Conservation (phyloP, 2,329 filamentous ascomycete genomes). For the Aspergillus bombycis region DNA sequence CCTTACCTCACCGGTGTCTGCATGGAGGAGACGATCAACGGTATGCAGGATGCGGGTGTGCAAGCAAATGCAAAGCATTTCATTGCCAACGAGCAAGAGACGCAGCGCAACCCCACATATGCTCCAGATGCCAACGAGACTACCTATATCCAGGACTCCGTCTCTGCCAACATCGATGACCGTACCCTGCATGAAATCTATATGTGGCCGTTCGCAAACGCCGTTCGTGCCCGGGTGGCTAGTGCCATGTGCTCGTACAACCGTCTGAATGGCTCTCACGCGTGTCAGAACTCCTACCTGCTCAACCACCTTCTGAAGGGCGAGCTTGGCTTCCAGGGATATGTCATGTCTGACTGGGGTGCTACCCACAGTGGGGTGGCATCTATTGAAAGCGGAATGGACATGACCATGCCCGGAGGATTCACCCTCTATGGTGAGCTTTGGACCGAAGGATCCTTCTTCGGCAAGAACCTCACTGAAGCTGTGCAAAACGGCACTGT, state of each 20-base stretch:
- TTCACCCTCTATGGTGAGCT: neutral
- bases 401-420: slow-evolving; percentile 61
- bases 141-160: slow-evolving; percentile 24
- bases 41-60: slow-evolving; percentile 58
- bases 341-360: slow-evolving; percentile 50
- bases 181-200: slow-evolving; percentile 76
- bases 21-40: slow-evolving; percentile 50
- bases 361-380: slow-evolving; percentile 50
- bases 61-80: slow-evolving; percentile 38
- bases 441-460: slow-evolving; percentile 13
- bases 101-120: slow-evolving; percentile 38
- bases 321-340: slow-evolving; percentile 56
- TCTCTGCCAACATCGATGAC: slow-evolving; percentile 63
- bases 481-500: slow-evolving; percentile 57
- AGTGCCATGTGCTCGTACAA: slow-evolving; percentile 51
- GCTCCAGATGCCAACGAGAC: slow-evolving; percentile 50
- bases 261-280: slow-evolving; percentile 50
- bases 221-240: slow-evolving; percentile 65
- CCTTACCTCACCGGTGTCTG: slow-evolving; percentile 48
- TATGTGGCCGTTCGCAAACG: slow-evolving; percentile 76
- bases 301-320: slow-evolving; percentile 53
- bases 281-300: slow-evolving; percentile 51
- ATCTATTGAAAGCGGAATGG: slow-evolving; percentile 50
- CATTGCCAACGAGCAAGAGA: slow-evolving; percentile 71
- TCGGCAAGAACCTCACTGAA: slow-evolving; percentile 48